Conservation (phyloP, 2,329 filamentous ascomycete species). For the Thelonectria discophora region DNA sequence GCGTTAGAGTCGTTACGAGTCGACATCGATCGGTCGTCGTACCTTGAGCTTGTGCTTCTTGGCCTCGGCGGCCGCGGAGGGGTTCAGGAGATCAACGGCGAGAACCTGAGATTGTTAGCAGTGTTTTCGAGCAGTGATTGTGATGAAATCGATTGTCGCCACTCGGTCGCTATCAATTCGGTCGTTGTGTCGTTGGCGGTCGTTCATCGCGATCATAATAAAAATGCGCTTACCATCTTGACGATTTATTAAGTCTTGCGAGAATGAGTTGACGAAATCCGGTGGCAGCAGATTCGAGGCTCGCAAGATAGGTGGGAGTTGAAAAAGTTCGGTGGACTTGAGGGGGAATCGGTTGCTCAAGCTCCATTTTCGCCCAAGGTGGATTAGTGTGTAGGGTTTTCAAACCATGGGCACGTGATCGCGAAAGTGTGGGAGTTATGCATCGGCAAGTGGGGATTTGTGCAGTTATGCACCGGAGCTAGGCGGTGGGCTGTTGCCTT, state of each 20-base stretch:
- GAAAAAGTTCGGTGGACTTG: constrained; percentile 59
- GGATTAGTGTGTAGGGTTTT: constrained; percentile 52
- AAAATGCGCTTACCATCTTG: constrained; percentile 72
- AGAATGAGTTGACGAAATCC: constrained; percentile 63
- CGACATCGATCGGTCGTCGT: constrained; percentile 48
- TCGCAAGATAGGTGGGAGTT: constrained; percentile 59
- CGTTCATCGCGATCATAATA: constrained; percentile 30
- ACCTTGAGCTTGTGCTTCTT: constrained; percentile 99
- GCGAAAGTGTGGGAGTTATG: not conserved
- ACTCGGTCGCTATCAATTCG: constrained; percentile 15
- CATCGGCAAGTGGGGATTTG: too few relatives aligned
- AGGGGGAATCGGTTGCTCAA: constrained; percentile 48
- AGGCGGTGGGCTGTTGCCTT: too few relatives aligned
- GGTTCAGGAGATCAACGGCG: constrained; percentile 99
- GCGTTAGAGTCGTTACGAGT: constrained; percentile 41
- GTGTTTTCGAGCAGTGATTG: constrained; percentile 35
- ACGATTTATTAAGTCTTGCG: constrained; percentile 62
- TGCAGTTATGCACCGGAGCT: too few relatives aligned
- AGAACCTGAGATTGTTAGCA: constrained; percentile 83
- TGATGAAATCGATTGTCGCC: constrained; percentile 18
- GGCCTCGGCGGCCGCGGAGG: constrained; percentile 94
- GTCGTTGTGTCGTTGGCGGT: too few relatives aligned
- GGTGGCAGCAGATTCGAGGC: constrained; percentile 64
- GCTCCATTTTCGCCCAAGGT: constrained; percentile 51
- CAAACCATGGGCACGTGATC: constrained; percentile 50